phyloP scores from a whole-genome alignment of 1,139 yeast species.

The Suhomyces bokatorum region DNA sequence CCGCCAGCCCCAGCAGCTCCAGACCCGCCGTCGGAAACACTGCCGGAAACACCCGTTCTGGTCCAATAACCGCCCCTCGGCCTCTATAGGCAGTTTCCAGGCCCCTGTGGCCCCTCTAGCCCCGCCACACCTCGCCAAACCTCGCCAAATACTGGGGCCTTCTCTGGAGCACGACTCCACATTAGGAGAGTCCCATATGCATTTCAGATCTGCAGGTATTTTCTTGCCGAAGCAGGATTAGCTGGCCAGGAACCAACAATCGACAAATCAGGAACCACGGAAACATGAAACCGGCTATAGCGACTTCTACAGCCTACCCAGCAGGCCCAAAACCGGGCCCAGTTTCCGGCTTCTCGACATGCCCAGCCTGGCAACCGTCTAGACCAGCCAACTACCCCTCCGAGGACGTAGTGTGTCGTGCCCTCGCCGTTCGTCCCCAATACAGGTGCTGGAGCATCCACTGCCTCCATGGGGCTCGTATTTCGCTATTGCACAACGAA shows the following conservation, averaged over 20 bases:
- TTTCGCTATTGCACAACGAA: constrained; percentile 1
- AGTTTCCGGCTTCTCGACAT: no score
- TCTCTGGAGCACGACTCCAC: constrained; percentile 1
- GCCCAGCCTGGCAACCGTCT: background rate
- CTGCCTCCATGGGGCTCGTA: background rate
- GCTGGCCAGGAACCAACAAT: constrained; percentile 6
- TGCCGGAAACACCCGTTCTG: no score
- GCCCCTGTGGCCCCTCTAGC: no score
- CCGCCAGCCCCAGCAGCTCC: background rate
- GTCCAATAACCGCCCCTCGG: no score
- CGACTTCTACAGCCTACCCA: background rate
- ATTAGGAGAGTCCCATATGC: constrained; percentile 3
- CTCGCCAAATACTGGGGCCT: background rate
- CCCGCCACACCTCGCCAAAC: no score
- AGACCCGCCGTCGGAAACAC: background rate
- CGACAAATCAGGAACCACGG: constrained; percentile 2
- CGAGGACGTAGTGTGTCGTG: no score
- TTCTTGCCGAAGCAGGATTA: background rate
- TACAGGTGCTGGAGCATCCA: background rate
- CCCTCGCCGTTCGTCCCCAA: no score
- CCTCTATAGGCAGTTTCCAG: no score
- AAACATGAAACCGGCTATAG: constrained; percentile 1
- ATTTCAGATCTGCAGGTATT: constrained; percentile 6
- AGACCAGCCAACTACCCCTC: no score
- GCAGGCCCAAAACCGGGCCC: no score